A percentile compares a stretch with the other conserved stretches of the same genome.
Evolutionary conservation across 331 rosid species (phyloP).

Genomic region (Pyrus hybrid): DNA sequence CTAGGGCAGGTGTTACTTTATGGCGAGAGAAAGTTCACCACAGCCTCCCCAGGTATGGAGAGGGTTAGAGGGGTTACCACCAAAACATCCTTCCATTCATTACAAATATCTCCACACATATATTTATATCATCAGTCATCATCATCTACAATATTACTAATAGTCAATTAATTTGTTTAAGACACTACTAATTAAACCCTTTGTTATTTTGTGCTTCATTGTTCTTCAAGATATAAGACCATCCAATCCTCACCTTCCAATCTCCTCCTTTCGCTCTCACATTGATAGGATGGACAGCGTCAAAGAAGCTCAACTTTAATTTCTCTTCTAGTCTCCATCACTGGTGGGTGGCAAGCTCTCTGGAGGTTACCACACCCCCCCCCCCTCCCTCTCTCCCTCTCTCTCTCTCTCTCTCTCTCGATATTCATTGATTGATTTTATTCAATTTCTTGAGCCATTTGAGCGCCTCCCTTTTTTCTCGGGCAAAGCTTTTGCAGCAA

Average conservation of each 20-base stretch:
- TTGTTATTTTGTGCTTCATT: not conserved
- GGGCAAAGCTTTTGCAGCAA: constrained; percentile 62
- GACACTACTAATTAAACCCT: not conserved
- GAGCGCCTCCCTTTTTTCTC: constrained; percentile 52
- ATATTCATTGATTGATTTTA: not conserved
- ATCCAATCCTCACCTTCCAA: constrained; percentile 21
- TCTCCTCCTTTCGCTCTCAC: constrained; percentile 13
- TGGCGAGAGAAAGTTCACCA: constrained; percentile 1
- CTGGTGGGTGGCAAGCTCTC: constrained; percentile 51
- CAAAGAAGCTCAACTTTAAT: constrained; percentile 20
- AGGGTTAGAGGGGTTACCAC: constrained; percentile 9
- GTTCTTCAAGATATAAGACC: not conserved
- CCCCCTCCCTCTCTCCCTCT: no score
- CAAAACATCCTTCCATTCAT: constrained; percentile 1
- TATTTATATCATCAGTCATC: not conserved
- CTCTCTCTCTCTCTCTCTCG: constrained; percentile 16
- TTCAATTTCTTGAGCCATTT: constrained; percentile 32
- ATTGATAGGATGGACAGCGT: constrained; percentile 11
- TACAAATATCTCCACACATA: constrained; percentile 4
- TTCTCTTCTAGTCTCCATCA: constrained; percentile 49
- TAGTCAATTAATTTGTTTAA: not conserved
- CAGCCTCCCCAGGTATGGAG: not conserved
- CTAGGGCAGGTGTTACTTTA: not conserved
- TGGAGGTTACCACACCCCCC: constrained; percentile 18
- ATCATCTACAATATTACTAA: not conserved